Percentiles rank a stretch among this genome's conserved stretches.
phyloP scores from a whole-genome alignment of 2,329 filamentous ascomycete species.

The Hysterium pulicare region DNA sequence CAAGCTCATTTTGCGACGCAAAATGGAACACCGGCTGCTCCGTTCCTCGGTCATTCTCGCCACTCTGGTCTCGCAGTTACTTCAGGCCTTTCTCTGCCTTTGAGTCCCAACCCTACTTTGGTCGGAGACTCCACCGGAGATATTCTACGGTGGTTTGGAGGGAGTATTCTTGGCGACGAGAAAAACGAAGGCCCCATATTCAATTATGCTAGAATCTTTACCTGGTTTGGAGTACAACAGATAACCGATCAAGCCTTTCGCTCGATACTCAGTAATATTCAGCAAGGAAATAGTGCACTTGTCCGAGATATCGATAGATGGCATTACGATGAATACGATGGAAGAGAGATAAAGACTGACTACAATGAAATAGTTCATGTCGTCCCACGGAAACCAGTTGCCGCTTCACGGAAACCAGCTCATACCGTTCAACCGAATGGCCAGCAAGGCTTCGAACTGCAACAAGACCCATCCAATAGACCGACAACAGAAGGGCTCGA shows the following conservation, averaged over 20 bases:
- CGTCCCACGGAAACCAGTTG: background rate
- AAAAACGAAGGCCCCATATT: conserved; percentile 17
- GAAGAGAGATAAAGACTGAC: background rate
- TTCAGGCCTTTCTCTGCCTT: background rate
- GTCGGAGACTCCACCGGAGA: conserved; percentile 6
- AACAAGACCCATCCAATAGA: background rate
- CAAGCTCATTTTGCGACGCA: conserved; percentile 8
- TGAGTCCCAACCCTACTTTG: background rate
- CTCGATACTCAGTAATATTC: background rate
- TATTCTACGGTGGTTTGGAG: conserved; percentile 13
- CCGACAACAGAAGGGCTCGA: no score
- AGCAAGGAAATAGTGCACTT: background rate
- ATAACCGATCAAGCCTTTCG: conserved; percentile 7
- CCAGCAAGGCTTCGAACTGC: background rate
- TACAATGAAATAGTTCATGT: background rate
- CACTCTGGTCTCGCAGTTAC: background rate
- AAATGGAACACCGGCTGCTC: background rate
- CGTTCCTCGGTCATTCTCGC: background rate
- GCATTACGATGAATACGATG: background rate
- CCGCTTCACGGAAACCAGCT: no score
- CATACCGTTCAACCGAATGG: background rate
- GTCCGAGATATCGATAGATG: background rate
- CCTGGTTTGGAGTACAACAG: conserved; percentile 16
- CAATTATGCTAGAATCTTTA: conserved; percentile 23
- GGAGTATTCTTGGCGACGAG: conserved; percentile 19